Conservation (phyloP, 805 yeast species). For the Metschnikowia santaceciliae region DNA sequence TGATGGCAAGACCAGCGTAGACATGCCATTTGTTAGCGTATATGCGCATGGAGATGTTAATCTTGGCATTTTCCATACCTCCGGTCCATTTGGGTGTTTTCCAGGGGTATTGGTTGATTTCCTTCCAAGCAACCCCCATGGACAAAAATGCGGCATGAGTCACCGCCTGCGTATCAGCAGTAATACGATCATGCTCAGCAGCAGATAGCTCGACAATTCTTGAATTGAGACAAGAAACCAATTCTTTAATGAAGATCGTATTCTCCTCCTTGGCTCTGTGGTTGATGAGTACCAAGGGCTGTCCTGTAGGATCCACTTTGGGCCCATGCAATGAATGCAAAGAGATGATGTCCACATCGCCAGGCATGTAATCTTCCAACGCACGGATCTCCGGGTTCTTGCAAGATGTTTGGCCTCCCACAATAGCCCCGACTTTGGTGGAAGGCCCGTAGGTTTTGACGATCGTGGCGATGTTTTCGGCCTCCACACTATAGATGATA, state of each 20-base stretch:
- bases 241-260: constrained; percentile 54
- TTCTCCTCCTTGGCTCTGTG: constrained; percentile 61
- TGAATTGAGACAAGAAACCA: constrained; percentile 73
- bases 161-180: constrained; percentile 98
- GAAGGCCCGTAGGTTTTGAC: constrained; percentile 80
- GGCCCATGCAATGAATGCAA: constrained; percentile 97
- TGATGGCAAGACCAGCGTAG: constrained; percentile 94
- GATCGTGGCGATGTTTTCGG: constrained; percentile 72
- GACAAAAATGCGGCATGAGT: constrained; percentile 96
- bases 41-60: constrained; percentile 86
- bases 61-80: constrained; percentile 93
- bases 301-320: constrained; percentile 80
- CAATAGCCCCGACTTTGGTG: constrained; percentile 81
- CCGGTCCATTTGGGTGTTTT: constrained; percentile 80
- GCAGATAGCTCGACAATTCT: constrained; percentile 74
- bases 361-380: constrained; percentile 70
- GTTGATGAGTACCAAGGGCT: constrained; percentile 82
- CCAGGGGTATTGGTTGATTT: constrained; percentile 87
- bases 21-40: constrained; percentile 97
- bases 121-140: constrained; percentile 96
- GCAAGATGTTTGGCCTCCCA: constrained; percentile 98
- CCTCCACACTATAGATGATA: constrained; percentile 88
- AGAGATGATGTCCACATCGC: constrained; percentile 77
- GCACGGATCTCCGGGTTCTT: constrained; percentile 87
- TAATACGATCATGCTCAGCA: constrained; percentile 87